A percentile compares a stretch with the other conserved stretches of the same genome.
phyloP scores from a whole-genome alignment of 345 rosid species.

The Salix exigua region DNA sequence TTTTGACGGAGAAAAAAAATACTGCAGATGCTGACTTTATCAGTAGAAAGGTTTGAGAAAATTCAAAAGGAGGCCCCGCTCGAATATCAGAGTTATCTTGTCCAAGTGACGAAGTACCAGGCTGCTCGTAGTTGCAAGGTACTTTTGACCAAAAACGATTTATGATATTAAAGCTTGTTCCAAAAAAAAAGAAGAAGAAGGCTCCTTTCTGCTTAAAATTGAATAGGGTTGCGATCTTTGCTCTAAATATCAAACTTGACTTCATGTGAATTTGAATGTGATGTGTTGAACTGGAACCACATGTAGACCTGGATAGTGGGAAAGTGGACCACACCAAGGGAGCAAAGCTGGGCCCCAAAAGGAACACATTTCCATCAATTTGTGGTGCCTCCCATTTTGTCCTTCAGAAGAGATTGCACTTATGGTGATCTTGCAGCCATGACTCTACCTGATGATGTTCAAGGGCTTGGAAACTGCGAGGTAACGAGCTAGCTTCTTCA shows the following conservation, averaged over 20 bases:
- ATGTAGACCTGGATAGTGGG: slow-evolving; percentile 95
- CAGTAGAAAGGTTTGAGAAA: slow-evolving; percentile 79
- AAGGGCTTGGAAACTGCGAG: slow-evolving; percentile 92
- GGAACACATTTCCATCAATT: slow-evolving; percentile 97
- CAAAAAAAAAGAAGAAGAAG: too few species aligned
- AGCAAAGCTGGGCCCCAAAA: slow-evolving; percentile 91
- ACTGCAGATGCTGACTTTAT: slow-evolving; percentile 78
- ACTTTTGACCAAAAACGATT: not conserved
- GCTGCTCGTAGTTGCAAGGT: slow-evolving; percentile 91
- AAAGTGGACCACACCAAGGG: slow-evolving; percentile 84
- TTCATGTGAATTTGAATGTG: not conserved
- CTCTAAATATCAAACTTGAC: not conserved
- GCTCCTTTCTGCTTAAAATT: too few species aligned
- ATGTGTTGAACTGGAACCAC: not conserved
- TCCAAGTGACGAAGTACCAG: slow-evolving; percentile 91
- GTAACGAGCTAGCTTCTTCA: slow-evolving; percentile 23
- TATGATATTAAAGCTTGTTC: too few species aligned
- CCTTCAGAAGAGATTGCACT: slow-evolving; percentile 75
- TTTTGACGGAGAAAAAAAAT: not conserved
- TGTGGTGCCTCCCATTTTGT: slow-evolving; percentile 85
- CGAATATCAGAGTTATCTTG: slow-evolving; percentile 72
- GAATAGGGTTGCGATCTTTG: not conserved
- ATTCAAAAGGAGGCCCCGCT: slow-evolving; percentile 80
- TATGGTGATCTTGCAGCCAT: slow-evolving; percentile 98
- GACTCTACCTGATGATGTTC: slow-evolving; percentile 78